Evolutionary conservation across 176 grass and related monocot species (phyloP), one percentile per base, ranked within the genome.

Genomic region (Pontederia crassipes): DNA sequence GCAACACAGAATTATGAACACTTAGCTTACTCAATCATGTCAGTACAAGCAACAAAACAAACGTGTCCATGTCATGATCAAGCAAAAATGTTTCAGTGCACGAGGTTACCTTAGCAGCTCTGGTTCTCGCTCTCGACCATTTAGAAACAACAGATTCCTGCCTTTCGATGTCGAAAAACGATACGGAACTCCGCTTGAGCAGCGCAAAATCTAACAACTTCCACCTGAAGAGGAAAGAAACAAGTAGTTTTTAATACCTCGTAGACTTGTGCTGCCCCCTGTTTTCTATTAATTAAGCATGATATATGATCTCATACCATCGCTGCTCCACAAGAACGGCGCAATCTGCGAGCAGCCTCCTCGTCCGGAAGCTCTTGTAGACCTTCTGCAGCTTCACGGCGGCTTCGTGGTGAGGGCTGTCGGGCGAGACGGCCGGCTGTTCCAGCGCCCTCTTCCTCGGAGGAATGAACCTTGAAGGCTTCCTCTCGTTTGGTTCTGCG

Each of bases 291-390:
- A 12, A 46, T 28, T 16, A 72, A 75, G 12, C 53, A 45, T 24
- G 55, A 58, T 26, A 78, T 10, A 11, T 8, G 48, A 62, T 40
- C 49, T 54, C 75, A 58, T 86, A 95, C 89, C 89, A 95, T 9
- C 77, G 82, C 64, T 95, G 89, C 74, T 95, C 89, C 57, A 86
- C 85, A 53, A 95, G 77, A 58, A 95, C 85, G 45, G 85, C 89
- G 26, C 89, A 95, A 72, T 95, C 89, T 4, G 85, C 89, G 54
- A 95, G 85, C 70, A 88, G 89, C 12, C 82, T 67, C 71, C 89
- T 95, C 28, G 85, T 95, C 53, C 85, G 77, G 57, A 95, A 95
- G 48, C 90, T 89, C 79, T 83, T 95, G 59, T 95, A 89, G 46
- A 95, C 71, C 74, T 95, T 95, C 58, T 95, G 90, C 40, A 95